Evolutionary conservation across 2,329 filamentous ascomycete species (phyloP).

Genomic region (Teratosphaeria nubilosa): DNA sequence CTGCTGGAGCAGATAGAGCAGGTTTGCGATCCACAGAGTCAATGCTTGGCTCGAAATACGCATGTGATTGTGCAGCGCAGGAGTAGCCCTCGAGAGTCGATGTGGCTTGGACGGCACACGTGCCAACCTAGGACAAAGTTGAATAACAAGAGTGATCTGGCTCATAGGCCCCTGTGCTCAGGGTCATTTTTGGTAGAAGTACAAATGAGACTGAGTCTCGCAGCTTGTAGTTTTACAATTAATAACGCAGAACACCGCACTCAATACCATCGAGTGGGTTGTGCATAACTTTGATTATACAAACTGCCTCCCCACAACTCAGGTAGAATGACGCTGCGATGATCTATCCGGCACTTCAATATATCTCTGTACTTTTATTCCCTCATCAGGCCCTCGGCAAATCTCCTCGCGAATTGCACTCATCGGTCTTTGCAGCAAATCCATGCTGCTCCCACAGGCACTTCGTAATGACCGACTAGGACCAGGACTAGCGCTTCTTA

Average conservation of each 20-base stretch:
- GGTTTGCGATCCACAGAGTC: neutral
- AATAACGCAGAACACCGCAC: neutral
- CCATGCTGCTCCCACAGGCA: neutral
- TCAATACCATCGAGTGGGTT: neutral
- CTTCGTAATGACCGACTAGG: neutral
- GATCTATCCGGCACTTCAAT: neutral
- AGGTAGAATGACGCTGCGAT: neutral
- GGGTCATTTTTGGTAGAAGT: no score
- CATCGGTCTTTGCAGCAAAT: neutral
- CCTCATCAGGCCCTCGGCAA: neutral
- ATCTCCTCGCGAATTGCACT: neutral
- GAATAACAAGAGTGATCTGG: no score
- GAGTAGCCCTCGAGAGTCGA: neutral
- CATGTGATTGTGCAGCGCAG: neutral
- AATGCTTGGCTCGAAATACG: neutral
- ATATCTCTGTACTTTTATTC: neutral
- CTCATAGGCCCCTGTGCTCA: no score
- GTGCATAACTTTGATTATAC: neutral
- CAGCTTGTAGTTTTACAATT: neutral
- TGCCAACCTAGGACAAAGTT: neutral
- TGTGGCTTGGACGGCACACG: neutral
- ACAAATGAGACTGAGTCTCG: neutral
- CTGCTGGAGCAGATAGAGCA: neutral
- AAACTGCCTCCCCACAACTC: neutral
- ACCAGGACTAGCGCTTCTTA: neutral